Base-by-base conservation (phyloP, 2,329 filamentous ascomycete species). In the Ophiostoma montium region DNA sequence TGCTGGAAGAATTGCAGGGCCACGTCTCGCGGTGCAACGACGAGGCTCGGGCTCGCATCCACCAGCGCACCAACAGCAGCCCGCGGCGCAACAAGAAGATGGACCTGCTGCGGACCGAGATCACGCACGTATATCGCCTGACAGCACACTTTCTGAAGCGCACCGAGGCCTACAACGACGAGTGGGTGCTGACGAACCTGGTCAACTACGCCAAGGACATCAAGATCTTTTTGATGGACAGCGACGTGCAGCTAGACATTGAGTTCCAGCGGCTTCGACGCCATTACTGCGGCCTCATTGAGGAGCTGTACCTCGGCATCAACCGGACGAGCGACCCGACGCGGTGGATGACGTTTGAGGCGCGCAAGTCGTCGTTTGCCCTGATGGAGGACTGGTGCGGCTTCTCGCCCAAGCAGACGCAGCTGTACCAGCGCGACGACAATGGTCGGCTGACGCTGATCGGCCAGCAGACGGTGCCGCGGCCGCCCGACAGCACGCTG, bases 361-460 rank as follows among this genome's bases (percentile, higher is more conserved):
- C 89, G 12, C 76, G 94, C 36, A 95, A 95, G 62, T 95, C 92
- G 5, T 85, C 90, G 0, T 98, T 98, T 61, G 82, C 89, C 0
- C 69, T 98, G 44, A 96, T 98, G 89, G 92, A 98, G 65, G 90
- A 96, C 56, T 98, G 94, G 94, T 98, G 92, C 62, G 92, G 92
- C 2, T 95, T 94, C 62, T 95, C 89, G 8, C 87, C 89, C 0
- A 95, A 95, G 55, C 87, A 94, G 61, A 72, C 69, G 13, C 85
- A 94, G 55, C 85, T 95, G 36, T 78, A 82, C 5, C 80, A 82
- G 51, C 76, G 87, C 53, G 89, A 95, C 64, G 84, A 94, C 53
- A 84, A 78, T 33, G 94, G 95, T 82, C 76, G 86, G 39, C 84
- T 89, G 57, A 86, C 85, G 3, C 74, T 92, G 56, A 80, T 94